Evolutionary conservation across 2,329 filamentous ascomycete species (phyloP).

Genomic region (Capronia coronata): DNA sequence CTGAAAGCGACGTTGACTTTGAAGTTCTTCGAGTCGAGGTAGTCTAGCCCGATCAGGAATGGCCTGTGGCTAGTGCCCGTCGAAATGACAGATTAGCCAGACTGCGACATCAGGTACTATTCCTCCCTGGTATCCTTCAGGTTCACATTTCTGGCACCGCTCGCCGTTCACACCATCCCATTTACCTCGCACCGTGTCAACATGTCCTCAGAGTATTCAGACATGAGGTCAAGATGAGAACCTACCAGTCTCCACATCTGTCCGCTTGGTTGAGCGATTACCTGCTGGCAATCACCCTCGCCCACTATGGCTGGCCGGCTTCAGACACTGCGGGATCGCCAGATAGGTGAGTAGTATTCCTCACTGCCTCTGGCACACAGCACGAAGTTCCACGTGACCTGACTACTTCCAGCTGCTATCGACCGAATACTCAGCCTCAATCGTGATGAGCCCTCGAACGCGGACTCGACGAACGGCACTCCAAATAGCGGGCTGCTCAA

Average conservation of each 20-base stretch:
- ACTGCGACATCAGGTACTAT: background rate
- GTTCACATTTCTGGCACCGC: background rate
- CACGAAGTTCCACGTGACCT: slow-evolving; percentile 26
- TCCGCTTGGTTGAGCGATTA: background rate
- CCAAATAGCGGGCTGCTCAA: slow-evolving; percentile 74
- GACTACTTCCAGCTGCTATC: slow-evolving; percentile 62
- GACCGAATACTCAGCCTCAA: slow-evolving; percentile 96
- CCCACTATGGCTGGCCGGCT: slow-evolving; percentile 23
- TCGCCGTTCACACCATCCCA: background rate
- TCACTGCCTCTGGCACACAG: slow-evolving; percentile 21
- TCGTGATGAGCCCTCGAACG: slow-evolving; percentile 45
- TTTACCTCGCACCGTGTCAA: background rate
- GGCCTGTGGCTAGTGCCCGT: background rate
- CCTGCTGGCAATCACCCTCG: background rate
- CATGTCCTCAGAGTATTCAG: slow-evolving; percentile 3
- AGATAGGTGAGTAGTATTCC: slow-evolving; percentile 53
- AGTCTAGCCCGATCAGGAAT: slow-evolving; percentile 2
- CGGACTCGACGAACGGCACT: slow-evolving; percentile 34
- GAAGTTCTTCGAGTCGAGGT: background rate
- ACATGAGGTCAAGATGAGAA: slow-evolving; percentile 8
- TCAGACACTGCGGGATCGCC: slow-evolving; percentile 61
- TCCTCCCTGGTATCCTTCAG: background rate
- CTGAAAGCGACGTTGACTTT: slow-evolving; percentile 13
- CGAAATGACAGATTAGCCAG: slow-evolving; percentile 14
- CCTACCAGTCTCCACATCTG: background rate